Evolutionary conservation across 2,329 filamentous ascomycete species (phyloP).

Genomic region (Xylariaceae sp.): DNA sequence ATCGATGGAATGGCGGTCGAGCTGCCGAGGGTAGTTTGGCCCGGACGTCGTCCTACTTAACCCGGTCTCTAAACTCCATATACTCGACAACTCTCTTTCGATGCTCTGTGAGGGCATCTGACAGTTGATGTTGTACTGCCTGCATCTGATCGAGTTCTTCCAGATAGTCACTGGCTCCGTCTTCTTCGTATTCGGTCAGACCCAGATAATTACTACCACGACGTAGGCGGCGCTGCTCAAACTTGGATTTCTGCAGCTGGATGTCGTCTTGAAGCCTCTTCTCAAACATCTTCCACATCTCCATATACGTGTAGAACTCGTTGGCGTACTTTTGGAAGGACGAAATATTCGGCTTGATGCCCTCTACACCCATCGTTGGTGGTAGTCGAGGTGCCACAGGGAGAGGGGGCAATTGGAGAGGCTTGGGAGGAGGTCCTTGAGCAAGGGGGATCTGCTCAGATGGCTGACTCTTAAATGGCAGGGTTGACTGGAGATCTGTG

Average conservation of each 20-base stretch:
- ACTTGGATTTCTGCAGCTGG: constrained; percentile 44
- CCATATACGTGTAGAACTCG: constrained; percentile 53
- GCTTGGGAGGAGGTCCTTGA: constrained; percentile 32
- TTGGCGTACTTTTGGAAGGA: constrained; percentile 50
- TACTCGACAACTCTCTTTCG: constrained; percentile 56
- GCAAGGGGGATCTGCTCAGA: constrained; percentile 38
- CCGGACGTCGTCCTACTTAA: constrained; percentile 29
- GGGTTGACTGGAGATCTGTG: constrained; percentile 50
- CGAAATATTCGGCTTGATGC: constrained; percentile 38
- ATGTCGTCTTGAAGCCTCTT: constrained; percentile 54
- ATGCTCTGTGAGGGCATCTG: constrained; percentile 56
- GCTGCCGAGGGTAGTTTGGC: too few relatives aligned
- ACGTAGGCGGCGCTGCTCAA: constrained; percentile 35
- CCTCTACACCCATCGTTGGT: constrained; percentile 38
- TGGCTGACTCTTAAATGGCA: constrained; percentile 54
- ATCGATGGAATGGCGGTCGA: too few relatives aligned
- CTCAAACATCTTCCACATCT: constrained; percentile 49
- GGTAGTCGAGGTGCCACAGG: constrained; percentile 50
- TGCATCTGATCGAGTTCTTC: constrained; percentile 61
- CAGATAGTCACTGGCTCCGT: constrained; percentile 53
- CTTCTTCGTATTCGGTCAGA: constrained; percentile 28
- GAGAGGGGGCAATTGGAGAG: constrained; percentile 43
- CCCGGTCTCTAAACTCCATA: constrained; percentile 42
- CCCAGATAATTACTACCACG: constrained; percentile 46
- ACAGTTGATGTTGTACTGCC: constrained; percentile 58